These are phyloP conservation scores for Francoa sonchifolia DNA, from an alignment of 441 rosid species.

Conservation along the genomic window DNA sequence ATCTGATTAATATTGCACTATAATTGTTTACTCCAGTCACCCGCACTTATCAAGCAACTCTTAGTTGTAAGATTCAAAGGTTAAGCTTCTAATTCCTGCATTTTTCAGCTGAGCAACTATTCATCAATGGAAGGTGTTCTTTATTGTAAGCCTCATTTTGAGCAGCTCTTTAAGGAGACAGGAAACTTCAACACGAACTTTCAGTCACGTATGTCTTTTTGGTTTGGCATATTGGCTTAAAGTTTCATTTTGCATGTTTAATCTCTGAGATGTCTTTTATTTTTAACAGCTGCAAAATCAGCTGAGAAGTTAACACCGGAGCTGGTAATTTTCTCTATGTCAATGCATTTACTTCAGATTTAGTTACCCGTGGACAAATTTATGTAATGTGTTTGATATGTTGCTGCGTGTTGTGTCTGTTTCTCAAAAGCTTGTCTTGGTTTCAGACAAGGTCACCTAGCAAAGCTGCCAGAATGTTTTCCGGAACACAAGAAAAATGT, in stretches of 20 bases:
- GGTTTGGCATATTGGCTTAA: not conserved
- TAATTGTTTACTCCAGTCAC: no score
- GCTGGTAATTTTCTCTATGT: constrained; percentile 40
- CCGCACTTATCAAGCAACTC: no score
- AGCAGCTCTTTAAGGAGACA: constrained; percentile 86
- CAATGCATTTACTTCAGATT: constrained; percentile 8
- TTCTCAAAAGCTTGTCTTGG: constrained; percentile 20
- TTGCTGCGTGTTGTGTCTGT: constrained; percentile 8
- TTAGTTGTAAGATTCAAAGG: no score
- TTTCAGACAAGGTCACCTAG: constrained; percentile 90
- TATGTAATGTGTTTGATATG: not conserved
- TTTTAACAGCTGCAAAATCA: constrained; percentile 70
- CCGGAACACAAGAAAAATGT: constrained; percentile 92
- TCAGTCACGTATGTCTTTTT: constrained; percentile 56
- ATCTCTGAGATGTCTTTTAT: constrained; percentile 18
- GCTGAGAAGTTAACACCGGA: constrained; percentile 80
- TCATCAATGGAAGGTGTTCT: constrained; percentile 96
- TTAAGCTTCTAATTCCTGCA: constrained; percentile 10
- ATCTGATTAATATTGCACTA: no score
- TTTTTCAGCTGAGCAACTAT: constrained; percentile 73
- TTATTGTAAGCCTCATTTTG: constrained; percentile 93
- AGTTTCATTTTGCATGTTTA: constrained; percentile 12
- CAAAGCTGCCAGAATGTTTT: constrained; percentile 83
- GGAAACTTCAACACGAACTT: constrained; percentile 89
- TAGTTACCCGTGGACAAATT: constrained; percentile 2